Conservation (phyloP, 2,329 filamentous ascomycete species). For the Colletotrichum euphorbiae region DNA sequence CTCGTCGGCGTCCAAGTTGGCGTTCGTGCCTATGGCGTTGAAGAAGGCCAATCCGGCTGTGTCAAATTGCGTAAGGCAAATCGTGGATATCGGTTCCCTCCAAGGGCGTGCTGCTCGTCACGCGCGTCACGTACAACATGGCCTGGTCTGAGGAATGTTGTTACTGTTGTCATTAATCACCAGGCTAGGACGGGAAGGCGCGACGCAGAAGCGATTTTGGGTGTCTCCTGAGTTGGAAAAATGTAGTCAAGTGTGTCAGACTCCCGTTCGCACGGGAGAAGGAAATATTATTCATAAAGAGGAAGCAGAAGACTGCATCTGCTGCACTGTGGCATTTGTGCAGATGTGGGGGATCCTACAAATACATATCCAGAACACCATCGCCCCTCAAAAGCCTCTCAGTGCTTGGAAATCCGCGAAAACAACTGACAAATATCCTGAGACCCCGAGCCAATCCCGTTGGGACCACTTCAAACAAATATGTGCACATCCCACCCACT, state of each 20-base stretch:
- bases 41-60: too few relatives aligned
- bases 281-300: conserved; percentile 31
- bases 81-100: too few relatives aligned
- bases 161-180: too few relatives aligned
- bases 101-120: too few relatives aligned
- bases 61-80: too few relatives aligned
- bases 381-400: conserved; percentile 19
- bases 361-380: conserved; percentile 41
- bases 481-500: conserved; percentile 7
- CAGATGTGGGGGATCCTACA: conserved; percentile 37
- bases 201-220: too few relatives aligned
- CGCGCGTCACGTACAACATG: too few relatives aligned
- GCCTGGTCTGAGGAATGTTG: too few relatives aligned
- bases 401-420: conserved; percentile 19
- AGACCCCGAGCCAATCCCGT: neutral
- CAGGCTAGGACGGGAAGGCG: too few relatives aligned
- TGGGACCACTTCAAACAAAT: neutral
- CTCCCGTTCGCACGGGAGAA: conserved; percentile 4
- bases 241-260: neutral
- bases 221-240: too few relatives aligned
- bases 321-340: conserved; percentile 16
- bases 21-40: too few relatives aligned
- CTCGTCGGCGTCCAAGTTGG: too few relatives aligned
- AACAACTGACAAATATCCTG: conserved; percentile 21
- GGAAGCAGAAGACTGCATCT: conserved; percentile 26